Evolutionary conservation across 345 rosid species (phyloP).

Genomic region (Linum tenue): DNA sequence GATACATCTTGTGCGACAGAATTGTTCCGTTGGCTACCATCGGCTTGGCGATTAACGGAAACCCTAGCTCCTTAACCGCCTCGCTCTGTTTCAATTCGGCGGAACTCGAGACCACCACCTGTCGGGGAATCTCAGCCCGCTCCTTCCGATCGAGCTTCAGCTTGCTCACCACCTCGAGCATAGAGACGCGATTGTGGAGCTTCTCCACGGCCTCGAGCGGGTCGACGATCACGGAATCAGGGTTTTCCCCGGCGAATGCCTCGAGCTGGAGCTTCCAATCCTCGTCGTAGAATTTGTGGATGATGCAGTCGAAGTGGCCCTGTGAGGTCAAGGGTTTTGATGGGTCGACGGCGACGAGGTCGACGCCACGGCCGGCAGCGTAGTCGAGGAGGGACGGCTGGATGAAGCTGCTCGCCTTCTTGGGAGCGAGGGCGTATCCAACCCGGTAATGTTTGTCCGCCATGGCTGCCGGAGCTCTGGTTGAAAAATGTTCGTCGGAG

Average conservation of each 20-base stretch:
- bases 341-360: slow-evolving; percentile 35
- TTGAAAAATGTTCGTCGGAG: no score
- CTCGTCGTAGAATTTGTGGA: slow-evolving; percentile 44
- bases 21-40: slow-evolving; percentile 43
- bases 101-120: slow-evolving; percentile 31
- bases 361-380: slow-evolving; percentile 32
- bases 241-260: slow-evolving; percentile 26
- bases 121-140: slow-evolving; percentile 30
- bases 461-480: background rate
- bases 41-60: slow-evolving; percentile 51
- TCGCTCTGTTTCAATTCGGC: slow-evolving; percentile 15
- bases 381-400: slow-evolving; percentile 36
- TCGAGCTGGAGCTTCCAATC: slow-evolving; percentile 39
- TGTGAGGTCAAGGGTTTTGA: slow-evolving; percentile 34
- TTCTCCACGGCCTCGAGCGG: slow-evolving; percentile 32
- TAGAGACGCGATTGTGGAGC: slow-evolving; percentile 39
- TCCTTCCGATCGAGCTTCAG: slow-evolving; percentile 16
- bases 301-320: slow-evolving; percentile 51
- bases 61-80: slow-evolving; percentile 24
- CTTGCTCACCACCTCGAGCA: slow-evolving; percentile 46
- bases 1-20: slow-evolving; percentile 39
- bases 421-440: slow-evolving; percentile 47
- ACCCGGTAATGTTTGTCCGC: slow-evolving; percentile 16
- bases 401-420: slow-evolving; percentile 39
- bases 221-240: slow-evolving; percentile 41